Evolutionary conservation across 148 eudicot species (phyloP), one percentile per base, ranked within the genome.

Genomic region (Tetragonia tetragonoides): DNA sequence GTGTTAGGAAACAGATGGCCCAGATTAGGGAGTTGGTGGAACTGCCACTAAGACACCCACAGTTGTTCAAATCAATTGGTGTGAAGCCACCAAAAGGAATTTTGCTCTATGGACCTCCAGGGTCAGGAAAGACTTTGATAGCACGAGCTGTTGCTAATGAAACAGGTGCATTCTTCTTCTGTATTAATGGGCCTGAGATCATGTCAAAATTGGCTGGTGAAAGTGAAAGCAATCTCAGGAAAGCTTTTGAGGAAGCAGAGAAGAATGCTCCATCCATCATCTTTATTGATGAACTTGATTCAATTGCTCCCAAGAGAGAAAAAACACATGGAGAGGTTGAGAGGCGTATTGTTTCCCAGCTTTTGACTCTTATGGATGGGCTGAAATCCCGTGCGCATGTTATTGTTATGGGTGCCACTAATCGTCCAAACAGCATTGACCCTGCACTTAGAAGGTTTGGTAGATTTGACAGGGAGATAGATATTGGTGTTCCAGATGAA

Each of bases 171-270:
- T 93, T 93, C 86, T 93, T 93, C 84, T 93, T 93, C 74, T 89
- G 93, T 76, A 93, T 93, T 6, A 93, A 93, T 83, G 97, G 97
- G 41, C 97, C 97, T 14, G 97, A 93, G 63, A 93, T 93, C 69
- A 93, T 93, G 97, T 93, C 97, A 1, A 93, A 93, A 72, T 72
- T 93, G 86, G 97, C 97, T 68, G 97, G 97, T 57, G 97, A 93
- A 73, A 93, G 97, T 83, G 97, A 93, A 84, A 93, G 97, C 87
- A 93, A 93, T 80, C 93, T 93, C 64, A 88, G 97, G 77, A 93
- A 93, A 87, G 97, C 97, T 68, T 93, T 93, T 77, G 97, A 93
- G 82, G 97, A 93, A 79, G 95, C 97, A 11, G 97, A 93, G 82
- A 93, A 93, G 84, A 93, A 93, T 86, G 97, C 97, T 53, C 97